These are phyloP conservation scores for Draba incana DNA, from an alignment of 345 rosid genomes.

Conservation along the genomic window DNA sequence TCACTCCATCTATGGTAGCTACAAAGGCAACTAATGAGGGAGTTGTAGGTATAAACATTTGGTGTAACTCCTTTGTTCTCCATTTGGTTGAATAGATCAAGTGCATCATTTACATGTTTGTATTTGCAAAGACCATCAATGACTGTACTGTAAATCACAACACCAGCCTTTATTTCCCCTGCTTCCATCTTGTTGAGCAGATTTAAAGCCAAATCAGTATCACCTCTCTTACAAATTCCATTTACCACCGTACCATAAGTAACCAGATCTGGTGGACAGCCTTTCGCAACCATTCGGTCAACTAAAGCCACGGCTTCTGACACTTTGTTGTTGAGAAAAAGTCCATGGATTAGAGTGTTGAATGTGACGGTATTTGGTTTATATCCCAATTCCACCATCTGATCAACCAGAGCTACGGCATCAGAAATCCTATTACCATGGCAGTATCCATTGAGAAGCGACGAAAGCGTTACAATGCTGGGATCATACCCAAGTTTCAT, in stretches of 20 bases:
- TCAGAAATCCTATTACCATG: background rate
- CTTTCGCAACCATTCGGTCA: accelerated
- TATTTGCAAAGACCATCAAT: slow-evolving; percentile 13
- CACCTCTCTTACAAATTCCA: slow-evolving; percentile 8
- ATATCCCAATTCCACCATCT: slow-evolving; percentile 9
- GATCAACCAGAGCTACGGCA: background rate
- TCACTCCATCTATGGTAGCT: background rate
- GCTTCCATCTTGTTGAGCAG: slow-evolving; percentile 1
- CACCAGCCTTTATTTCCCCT: background rate
- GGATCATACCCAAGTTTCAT: background rate
- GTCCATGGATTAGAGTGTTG: background rate
- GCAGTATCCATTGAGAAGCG: slow-evolving; percentile 4
- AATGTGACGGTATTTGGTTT: background rate
- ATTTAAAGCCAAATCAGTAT: background rate
- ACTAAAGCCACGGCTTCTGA: background rate
- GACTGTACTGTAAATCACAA: background rate
- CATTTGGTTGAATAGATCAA: background rate
- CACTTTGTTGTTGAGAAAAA: background rate
- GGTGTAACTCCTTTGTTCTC: background rate
- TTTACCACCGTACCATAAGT: background rate
- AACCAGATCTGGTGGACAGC: background rate
- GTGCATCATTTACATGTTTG: background rate
- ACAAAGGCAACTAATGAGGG: slow-evolving; percentile 18
- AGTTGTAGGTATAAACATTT: background rate
- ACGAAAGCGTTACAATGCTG: background rate